Evolutionary conservation across 225 moss, liverwort and hornwort genomes (phyloP).

Genomic region (Marchantia polymorpha): DNA sequence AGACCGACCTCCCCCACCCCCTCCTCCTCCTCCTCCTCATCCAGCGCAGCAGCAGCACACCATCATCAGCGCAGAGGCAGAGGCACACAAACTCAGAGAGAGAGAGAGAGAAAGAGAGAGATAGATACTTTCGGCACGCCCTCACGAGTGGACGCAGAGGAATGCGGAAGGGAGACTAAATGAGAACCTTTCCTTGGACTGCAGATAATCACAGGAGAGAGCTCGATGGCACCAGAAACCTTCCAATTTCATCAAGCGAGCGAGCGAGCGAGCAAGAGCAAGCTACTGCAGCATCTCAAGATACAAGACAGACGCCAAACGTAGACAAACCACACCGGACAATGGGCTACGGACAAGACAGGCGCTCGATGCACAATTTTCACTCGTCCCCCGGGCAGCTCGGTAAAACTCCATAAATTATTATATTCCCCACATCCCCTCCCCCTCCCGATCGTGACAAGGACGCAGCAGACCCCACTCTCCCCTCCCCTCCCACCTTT

Average conservation of each 20-base stretch:
- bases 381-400: not conserved
- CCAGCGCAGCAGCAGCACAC: no score
- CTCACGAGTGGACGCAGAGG: not conserved
- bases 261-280: not conserved
- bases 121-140: not conserved
- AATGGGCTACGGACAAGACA: not conserved
- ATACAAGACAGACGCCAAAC: not conserved
- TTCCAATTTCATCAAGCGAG: slow-evolving; percentile 7
- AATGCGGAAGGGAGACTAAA: not conserved
- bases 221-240: not conserved
- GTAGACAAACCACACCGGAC: slow-evolving; percentile 1
- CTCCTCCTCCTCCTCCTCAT: not conserved
- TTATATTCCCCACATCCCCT: not conserved
- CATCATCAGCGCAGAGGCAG: not conserved
- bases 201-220: not conserved
- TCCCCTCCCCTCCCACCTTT: not conserved
- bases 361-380: slow-evolving; percentile 5
- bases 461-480: not conserved
- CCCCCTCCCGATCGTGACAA: not conserved
- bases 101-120: not conserved
- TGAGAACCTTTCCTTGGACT: not conserved
- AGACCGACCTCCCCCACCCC: not conserved
- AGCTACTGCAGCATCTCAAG: slow-evolving; percentile 5
- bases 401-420: not conserved
- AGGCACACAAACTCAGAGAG: no score